Percentiles rank a stretch among this genome's conserved stretches.
Evolutionary conservation across 1,284 basidiomycete genomes (phyloP).

Genomic region (Trametes sp.): DNA sequence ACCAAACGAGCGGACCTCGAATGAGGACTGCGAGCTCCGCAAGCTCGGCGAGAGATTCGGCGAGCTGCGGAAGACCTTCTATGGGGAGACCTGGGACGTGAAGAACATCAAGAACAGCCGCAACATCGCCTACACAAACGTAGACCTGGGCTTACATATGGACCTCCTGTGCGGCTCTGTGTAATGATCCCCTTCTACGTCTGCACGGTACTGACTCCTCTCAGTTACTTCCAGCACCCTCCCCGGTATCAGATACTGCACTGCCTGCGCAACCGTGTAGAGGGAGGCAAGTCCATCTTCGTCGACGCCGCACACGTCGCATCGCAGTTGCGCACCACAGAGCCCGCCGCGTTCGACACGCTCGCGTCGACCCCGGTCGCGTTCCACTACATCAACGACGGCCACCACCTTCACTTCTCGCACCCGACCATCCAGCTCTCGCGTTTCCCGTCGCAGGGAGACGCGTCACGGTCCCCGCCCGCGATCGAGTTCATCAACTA

Average conservation of each 20-base stretch:
- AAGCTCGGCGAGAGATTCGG: constrained; percentile 74
- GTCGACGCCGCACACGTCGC: constrained; percentile 85
- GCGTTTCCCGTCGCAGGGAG: constrained; percentile 21
- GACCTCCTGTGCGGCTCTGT: constrained; percentile 77
- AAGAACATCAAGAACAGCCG: constrained; percentile 76
- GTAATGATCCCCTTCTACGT: neutral
- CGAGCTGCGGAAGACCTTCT: constrained; percentile 88
- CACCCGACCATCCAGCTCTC: constrained; percentile 85
- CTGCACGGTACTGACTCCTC: neutral
- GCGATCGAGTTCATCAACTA: constrained; percentile 86
- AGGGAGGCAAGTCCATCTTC: constrained; percentile 89
- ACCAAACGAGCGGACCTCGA: constrained; percentile 59
- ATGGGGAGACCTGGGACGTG: constrained; percentile 93
- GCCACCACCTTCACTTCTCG: constrained; percentile 81
- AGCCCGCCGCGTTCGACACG: constrained; percentile 64
- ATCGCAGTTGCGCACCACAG: constrained; percentile 55
- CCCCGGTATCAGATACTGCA: constrained; percentile 94
- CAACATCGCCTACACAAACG: constrained; percentile 96
- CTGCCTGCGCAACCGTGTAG: constrained; percentile 84
- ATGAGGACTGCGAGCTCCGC: constrained; percentile 71
- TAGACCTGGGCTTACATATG: constrained; percentile 92
- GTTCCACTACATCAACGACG: constrained; percentile 94
- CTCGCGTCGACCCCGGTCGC: constrained; percentile 73
- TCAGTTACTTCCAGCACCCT: constrained; percentile 87
- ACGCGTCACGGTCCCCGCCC: constrained; percentile 20